A percentile compares a stretch with the other conserved stretches of the same genome.
These are phyloP conservation scores for Sporothrix brunneoviolacea DNA, from an alignment of 2,329 filamentous ascomycete species.

Conservation along the genomic window DNA sequence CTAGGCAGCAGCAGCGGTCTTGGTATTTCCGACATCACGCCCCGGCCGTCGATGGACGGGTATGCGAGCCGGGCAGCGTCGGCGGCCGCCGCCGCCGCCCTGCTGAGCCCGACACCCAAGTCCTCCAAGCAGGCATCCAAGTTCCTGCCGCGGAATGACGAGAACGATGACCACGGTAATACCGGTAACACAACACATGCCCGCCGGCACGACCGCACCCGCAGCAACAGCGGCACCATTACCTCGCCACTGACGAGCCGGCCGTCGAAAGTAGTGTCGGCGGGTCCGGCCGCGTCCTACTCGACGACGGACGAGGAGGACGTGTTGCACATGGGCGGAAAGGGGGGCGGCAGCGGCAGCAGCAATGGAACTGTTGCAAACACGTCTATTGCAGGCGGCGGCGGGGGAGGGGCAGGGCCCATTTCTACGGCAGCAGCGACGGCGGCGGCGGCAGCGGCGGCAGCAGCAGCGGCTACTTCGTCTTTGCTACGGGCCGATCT, in stretches of 20 bases:
- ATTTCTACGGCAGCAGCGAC: not conserved
- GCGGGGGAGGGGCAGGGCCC: not conserved
- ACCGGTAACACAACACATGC: slow-evolving; percentile 17
- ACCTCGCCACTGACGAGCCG: slow-evolving; percentile 1
- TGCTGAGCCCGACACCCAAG: slow-evolving; percentile 13
- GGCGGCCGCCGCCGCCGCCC: slow-evolving; percentile 4
- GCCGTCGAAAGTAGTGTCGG: slow-evolving; percentile 24
- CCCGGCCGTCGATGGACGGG: slow-evolving; percentile 41
- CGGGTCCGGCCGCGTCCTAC: slow-evolving; percentile 52
- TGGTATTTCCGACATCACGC: slow-evolving; percentile 40
- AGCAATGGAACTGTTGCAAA: not conserved
- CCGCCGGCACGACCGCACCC: slow-evolving; percentile 4
- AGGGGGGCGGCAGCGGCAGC: not conserved
- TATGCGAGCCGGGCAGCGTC: slow-evolving; percentile 30
- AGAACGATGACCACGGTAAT: slow-evolving; percentile 12
- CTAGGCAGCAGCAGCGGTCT: slow-evolving; percentile 27
- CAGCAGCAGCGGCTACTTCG: slow-evolving; percentile 5
- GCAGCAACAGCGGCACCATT: slow-evolving; percentile 4
- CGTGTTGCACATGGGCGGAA: slow-evolving; percentile 52
- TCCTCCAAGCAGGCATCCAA: slow-evolving; percentile 9
- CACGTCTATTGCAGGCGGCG: not conserved
- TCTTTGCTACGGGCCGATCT: slow-evolving; percentile 21
- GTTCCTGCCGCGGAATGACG: not conserved
- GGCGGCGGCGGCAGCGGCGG: slow-evolving; percentile 3
- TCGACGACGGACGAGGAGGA: slow-evolving; percentile 85